Evolutionary conservation across 768 basidiomycete species (phyloP).

Genomic region (Auricularia sp.): DNA sequence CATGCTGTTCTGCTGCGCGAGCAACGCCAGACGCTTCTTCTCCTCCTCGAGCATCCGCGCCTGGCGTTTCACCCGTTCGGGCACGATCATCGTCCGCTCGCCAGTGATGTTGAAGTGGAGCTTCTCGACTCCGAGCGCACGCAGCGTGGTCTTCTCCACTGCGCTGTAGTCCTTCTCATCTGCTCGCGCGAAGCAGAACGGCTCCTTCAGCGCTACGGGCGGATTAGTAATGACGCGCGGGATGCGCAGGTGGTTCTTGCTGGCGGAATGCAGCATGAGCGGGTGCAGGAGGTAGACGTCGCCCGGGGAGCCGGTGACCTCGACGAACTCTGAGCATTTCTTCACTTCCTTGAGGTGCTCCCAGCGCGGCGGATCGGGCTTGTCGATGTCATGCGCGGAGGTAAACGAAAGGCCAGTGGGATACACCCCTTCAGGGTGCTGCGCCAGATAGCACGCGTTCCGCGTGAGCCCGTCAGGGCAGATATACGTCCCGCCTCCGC

Average conservation of each 20-base stretch:
- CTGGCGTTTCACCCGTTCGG: not conserved
- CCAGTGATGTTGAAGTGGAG: not conserved
- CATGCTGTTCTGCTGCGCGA: not conserved
- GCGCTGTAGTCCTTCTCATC: slow-evolving; percentile 38
- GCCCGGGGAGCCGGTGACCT: slow-evolving; percentile 45
- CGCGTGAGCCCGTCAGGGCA: slow-evolving; percentile 41
- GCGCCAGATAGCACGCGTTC: slow-evolving; percentile 14
- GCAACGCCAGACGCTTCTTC: not conserved
- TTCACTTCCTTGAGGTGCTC: not conserved
- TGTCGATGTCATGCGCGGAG: not conserved
- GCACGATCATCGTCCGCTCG: not conserved
- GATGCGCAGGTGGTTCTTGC: slow-evolving; percentile 47
- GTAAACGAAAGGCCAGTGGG: slow-evolving; percentile 2
- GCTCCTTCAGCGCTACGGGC: slow-evolving; percentile 43
- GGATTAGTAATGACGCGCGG: slow-evolving; percentile 60
- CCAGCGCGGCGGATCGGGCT: not conserved
- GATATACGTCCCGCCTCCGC: slow-evolving; percentile 53
- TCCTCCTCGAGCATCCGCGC: not conserved
- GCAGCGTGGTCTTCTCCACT: slow-evolving; percentile 50
- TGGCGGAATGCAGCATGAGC: slow-evolving; percentile 55
- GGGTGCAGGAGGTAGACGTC: slow-evolving; percentile 58
- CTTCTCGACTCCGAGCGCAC: slow-evolving; percentile 31
- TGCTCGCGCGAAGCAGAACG: slow-evolving; percentile 42
- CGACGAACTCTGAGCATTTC: slow-evolving; percentile 2
- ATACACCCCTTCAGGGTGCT: slow-evolving; percentile 15